Conservation (phyloP, 1,284 basidiomycete species). For the Puccinia horiana region DNA sequence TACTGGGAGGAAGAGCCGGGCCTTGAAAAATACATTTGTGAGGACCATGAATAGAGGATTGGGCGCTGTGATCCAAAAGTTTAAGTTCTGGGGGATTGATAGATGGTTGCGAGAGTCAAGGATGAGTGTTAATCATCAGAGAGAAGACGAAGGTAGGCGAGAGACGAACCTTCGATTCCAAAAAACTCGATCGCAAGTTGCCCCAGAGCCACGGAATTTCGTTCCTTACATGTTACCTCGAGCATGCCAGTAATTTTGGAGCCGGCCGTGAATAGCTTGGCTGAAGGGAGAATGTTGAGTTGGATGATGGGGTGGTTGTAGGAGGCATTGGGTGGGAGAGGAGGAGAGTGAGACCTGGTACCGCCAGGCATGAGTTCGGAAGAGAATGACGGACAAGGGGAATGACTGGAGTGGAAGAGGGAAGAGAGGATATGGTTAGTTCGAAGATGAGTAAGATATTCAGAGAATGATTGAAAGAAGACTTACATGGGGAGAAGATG, state of each 20-base stretch:
- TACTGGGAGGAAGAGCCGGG: constrained; percentile 53
- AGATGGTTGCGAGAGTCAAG: not conserved
- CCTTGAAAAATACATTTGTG: constrained; percentile 55
- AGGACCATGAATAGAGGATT: constrained; percentile 53
- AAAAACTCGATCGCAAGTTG: constrained; percentile 42
- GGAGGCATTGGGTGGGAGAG: constrained; percentile 47
- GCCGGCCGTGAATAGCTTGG: constrained; percentile 8
- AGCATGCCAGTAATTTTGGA: not conserved
- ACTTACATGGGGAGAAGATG: not conserved
- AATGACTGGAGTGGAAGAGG: not conserved
- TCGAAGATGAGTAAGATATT: not conserved
- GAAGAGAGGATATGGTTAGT: not conserved
- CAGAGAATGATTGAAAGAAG: not conserved
- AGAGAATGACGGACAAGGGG: not conserved
- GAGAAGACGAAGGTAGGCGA: not conserved
- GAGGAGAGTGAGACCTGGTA: constrained; percentile 44
- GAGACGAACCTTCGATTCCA: constrained; percentile 25
- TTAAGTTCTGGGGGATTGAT: constrained; percentile 55
- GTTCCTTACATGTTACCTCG: constrained; percentile 4
- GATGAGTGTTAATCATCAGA: not conserved
- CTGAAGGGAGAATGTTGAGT: constrained; percentile 1
- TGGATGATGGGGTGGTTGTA: constrained; percentile 40
- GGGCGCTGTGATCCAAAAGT: constrained; percentile 54
- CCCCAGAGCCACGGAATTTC: constrained; percentile 31
- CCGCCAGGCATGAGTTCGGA: not conserved